phyloP scores from a whole-genome alignment of 75 land plant species.

The Azolla pinnata region DNA sequence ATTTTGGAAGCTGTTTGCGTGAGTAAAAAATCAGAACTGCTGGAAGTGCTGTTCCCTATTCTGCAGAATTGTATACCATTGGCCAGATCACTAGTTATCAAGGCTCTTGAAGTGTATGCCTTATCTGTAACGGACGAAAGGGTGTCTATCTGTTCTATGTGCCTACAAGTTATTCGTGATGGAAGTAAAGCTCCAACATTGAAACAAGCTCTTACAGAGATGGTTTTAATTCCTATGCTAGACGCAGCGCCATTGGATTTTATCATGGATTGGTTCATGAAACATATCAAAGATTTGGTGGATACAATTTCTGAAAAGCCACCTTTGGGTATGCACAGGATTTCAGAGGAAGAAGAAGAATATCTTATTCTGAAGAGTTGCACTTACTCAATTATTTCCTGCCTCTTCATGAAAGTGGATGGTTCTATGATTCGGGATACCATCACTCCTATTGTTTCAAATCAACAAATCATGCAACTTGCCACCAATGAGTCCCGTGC shows the following conservation, averaged over 20 bases:
- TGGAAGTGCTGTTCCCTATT: slow-evolving; percentile 41
- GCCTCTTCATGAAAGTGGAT: slow-evolving; percentile 20
- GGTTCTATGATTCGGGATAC: slow-evolving; percentile 20
- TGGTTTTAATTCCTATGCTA: slow-evolving; percentile 24
- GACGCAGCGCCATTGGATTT: slow-evolving; percentile 17
- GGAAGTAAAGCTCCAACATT: slow-evolving; percentile 18
- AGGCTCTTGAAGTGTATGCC: slow-evolving; percentile 19
- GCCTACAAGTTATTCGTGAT: slow-evolving; percentile 24
- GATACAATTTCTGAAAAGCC: not conserved
- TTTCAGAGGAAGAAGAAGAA: slow-evolving; percentile 25
- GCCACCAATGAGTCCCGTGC: slow-evolving; percentile 28
- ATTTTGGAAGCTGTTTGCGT: slow-evolving; percentile 17
- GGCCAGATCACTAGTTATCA: slow-evolving; percentile 12
- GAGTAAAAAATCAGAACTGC: slow-evolving; percentile 17
- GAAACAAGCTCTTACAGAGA: slow-evolving; percentile 24
- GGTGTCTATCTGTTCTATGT: slow-evolving; percentile 13
- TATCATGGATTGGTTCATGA: slow-evolving; percentile 25
- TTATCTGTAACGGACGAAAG: slow-evolving; percentile 17
- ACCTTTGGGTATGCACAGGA: not conserved
- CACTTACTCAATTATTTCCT: slow-evolving; percentile 24
- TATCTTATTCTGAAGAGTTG: slow-evolving; percentile 23
- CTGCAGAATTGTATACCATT: slow-evolving; percentile 25
- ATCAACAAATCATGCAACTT: slow-evolving; percentile 24
- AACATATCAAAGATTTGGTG: slow-evolving; percentile 16
- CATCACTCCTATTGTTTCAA: slow-evolving; percentile 19